A percentile compares a stretch with the other conserved stretches of the same genome.
These are phyloP conservation scores for Solanum dulcamara DNA, from an alignment of 257 asterid species.

Conservation along the genomic window DNA sequence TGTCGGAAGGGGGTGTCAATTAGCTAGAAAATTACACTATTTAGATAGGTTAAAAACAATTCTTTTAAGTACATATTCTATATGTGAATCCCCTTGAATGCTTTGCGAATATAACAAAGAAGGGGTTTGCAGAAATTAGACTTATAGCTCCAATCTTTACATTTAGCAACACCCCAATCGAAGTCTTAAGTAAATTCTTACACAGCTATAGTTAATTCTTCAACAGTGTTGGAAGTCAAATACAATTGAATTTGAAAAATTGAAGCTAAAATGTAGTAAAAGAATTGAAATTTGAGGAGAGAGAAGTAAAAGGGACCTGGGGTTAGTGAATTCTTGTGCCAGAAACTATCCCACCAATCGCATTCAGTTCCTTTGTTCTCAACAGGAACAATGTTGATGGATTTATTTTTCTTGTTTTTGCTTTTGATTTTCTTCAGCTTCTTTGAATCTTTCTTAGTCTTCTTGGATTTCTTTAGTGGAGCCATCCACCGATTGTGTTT, in stretches of 20 bases:
- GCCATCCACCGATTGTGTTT: constrained; percentile 27
- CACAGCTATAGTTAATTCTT: neutral
- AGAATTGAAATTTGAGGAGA: neutral
- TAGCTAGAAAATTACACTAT: neutral
- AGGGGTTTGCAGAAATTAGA: neutral
- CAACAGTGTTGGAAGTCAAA: neutral
- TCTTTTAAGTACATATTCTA: neutral
- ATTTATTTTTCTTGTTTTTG: constrained; percentile 22
- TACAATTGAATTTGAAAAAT: neutral
- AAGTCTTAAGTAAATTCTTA: neutral
- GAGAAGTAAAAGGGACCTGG: constrained; percentile 25
- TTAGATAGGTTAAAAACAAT: neutral
- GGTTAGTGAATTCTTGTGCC: constrained; percentile 54
- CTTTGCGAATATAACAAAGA: neutral
- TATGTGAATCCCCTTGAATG: neutral
- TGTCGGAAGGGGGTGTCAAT: neutral
- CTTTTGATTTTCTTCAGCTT: constrained; percentile 47
- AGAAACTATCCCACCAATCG: constrained; percentile 92
- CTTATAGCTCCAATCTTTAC: neutral
- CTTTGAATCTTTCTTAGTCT: constrained; percentile 43
- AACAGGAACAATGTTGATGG: constrained; percentile 9
- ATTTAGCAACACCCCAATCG: neutral
- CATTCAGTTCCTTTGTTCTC: constrained; percentile 63
- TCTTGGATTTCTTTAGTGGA: constrained; percentile 55
- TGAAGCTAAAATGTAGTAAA: neutral